Evolutionary conservation across 2,329 filamentous ascomycete genomes (phyloP), one percentile per base, ranked within the genome.

Genomic region (Cercospora sp.): DNA sequence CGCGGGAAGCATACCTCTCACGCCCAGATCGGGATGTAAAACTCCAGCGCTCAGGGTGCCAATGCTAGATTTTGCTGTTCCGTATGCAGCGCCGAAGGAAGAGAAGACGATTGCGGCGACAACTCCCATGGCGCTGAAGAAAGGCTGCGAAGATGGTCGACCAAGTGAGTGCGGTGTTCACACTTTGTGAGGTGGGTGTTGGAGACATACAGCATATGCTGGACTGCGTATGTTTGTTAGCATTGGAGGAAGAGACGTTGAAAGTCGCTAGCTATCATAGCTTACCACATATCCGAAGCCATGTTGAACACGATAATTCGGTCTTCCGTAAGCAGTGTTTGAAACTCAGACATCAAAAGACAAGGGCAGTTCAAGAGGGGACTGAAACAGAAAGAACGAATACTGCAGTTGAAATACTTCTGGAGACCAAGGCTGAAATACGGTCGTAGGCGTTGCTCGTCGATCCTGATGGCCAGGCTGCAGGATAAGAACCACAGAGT

Each of bases 121-220:
- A 34, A 66, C 66, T 49, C 70, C 70, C 40, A 72, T 65, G 26
- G 70, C 67, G 45, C 64, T 66, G 67, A 72, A 71, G 65, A 71
- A 70, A 45, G 70, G 69, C 69, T 69, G 45, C 10, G 10, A 26
- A 16, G 32, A n/a, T 10, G 24, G 16, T n/a, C 28, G 6, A 34
- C 9, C 32, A 13, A 3, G 8, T 51, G 2, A 45, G 10, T 28
- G 61, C 8, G 3, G 13, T 5, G 26, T 1, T 3, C 24, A 55
- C 13, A 7, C 4, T 2, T 32, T 18, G 26, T 10, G 61, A 1
- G 10, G 13, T 3, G n/a, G 30, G 1, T 16, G 40, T 2, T 2
- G n/a, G 40, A 16, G 21, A 64, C 18, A 24, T 57, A 64, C 62
- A 18, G 62, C 49, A 10, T 64, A 64, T 24, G 28, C 18, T 30